phyloP scores from a whole-genome alignment of 768 basidiomycete species.

The Russula sp. region DNA sequence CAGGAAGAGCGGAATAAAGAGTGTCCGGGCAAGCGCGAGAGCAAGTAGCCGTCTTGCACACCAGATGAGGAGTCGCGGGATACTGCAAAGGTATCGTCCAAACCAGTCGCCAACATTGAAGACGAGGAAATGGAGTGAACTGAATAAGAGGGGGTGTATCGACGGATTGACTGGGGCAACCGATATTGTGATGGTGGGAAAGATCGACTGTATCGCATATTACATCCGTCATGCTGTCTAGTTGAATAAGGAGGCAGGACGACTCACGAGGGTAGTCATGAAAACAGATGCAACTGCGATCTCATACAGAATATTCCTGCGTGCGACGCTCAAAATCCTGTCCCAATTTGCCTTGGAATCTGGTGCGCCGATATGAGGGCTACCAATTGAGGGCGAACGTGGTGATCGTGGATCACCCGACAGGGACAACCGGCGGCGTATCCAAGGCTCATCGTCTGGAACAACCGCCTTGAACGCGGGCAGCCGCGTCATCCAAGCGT shows the following conservation, averaged over 20 bases:
- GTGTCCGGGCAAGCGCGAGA: constrained; percentile 64
- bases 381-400: constrained; percentile 41
- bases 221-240: constrained; percentile 6
- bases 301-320: constrained; percentile 66
- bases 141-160: constrained; percentile 82
- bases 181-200: constrained; percentile 80
- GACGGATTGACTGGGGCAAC: constrained; percentile 61
- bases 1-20: constrained; percentile 87
- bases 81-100: constrained; percentile 66
- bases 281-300: constrained; percentile 75
- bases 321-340: constrained; percentile 53
- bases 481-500: constrained; percentile 55
- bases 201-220: constrained; percentile 61
- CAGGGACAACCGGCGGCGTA: constrained; percentile 31
- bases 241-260: not conserved
- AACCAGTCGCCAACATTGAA: constrained; percentile 72
- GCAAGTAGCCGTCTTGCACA: constrained; percentile 57
- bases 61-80: constrained; percentile 66
- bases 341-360: constrained; percentile 38
- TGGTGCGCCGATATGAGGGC: constrained; percentile 30
- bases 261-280: constrained; percentile 70
- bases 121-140: constrained; percentile 68
- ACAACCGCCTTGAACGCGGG: constrained; percentile 57
- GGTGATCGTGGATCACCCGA: constrained; percentile 39
- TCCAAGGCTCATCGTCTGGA: constrained; percentile 42